Conservation (phyloP, 805 yeast genomes). For the Zygosaccharomyces pseudorouxii region DNA sequence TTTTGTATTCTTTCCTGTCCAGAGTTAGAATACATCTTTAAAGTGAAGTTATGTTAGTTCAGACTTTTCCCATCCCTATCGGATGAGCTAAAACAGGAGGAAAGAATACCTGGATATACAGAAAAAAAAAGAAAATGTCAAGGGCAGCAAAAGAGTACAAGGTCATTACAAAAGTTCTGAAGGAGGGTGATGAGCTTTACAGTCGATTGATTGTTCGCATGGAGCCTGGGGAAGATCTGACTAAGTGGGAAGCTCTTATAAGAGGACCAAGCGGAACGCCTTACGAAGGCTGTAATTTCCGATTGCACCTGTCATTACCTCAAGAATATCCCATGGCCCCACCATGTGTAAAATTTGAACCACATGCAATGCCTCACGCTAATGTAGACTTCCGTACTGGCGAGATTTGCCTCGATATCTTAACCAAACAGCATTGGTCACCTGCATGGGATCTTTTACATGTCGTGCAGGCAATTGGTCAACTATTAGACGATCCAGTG, state of each 20-base stretch:
- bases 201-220: constrained; percentile 35
- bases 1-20: background rate
- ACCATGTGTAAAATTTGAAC: constrained; percentile 47
- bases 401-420: constrained; percentile 65
- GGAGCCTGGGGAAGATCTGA: constrained; percentile 46
- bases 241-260: constrained; percentile 49
- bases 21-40: background rate
- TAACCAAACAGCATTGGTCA: constrained; percentile 54
- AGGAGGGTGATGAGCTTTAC: constrained; percentile 1
- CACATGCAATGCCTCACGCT: constrained; percentile 42
- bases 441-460: constrained; percentile 67
- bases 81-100: background rate
- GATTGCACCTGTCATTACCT: constrained; percentile 43
- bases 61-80: constrained; percentile 4
- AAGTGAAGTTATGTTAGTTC: background rate
- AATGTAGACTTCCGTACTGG: constrained; percentile 53
- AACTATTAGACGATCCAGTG: constrained; percentile 59
- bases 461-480: constrained; percentile 51
- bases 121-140: constrained; percentile 10
- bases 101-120: background rate
- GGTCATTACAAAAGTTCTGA: constrained; percentile 9
- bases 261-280: constrained; percentile 51
- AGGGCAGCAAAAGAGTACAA: constrained; percentile 23
- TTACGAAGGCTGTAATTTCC: constrained; percentile 51
- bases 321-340: constrained; percentile 53